A percentile compares a stretch with the other conserved stretches of the same genome.
These are phyloP conservation scores for Mycena pura DNA, from an alignment of 768 basidiomycete species.

Conservation along the genomic window DNA sequence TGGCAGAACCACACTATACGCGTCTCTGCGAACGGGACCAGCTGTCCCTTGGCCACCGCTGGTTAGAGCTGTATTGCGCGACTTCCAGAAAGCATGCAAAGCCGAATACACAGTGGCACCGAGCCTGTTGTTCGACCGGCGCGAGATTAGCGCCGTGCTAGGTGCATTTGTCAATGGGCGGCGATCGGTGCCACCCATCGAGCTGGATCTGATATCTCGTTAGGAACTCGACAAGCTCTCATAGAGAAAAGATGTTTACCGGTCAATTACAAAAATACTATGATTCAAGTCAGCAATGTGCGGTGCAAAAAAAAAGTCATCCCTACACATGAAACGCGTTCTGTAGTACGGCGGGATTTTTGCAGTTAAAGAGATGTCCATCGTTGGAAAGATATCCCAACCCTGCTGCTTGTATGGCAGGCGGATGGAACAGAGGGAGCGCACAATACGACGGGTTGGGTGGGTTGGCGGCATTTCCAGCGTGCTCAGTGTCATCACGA, in stretches of 20 bases:
- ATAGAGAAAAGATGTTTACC: constrained; percentile 35
- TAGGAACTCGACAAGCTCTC: neutral
- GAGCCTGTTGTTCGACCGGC: constrained; percentile 47
- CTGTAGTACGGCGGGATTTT: constrained; percentile 52
- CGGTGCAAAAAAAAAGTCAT: neutral
- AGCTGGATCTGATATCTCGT: constrained; percentile 42
- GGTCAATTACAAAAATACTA: constrained; percentile 62
- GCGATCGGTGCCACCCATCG: constrained; percentile 48
- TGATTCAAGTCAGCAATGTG: neutral
- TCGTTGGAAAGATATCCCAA: constrained; percentile 57
- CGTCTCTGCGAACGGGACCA: constrained; percentile 20
- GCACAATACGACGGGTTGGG: constrained; percentile 55
- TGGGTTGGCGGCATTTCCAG: constrained; percentile 37
- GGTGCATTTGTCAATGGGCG: constrained; percentile 51
- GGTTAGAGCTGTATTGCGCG: constrained; percentile 23
- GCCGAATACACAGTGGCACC: constrained; percentile 58
- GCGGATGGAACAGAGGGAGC: constrained; percentile 54
- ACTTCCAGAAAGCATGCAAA: constrained; percentile 27
- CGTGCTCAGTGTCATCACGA: constrained; percentile 57
- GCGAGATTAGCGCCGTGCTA: constrained; percentile 27
- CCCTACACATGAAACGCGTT: constrained; percentile 63
- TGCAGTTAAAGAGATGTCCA: constrained; percentile 56
- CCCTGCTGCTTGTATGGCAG: constrained; percentile 35
- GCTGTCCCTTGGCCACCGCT: neutral
- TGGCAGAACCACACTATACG: constrained; percentile 48